These are phyloP conservation scores for Acacia melanoxylon DNA, from an alignment of 306 rosid genomes.

Conservation along the genomic window DNA sequence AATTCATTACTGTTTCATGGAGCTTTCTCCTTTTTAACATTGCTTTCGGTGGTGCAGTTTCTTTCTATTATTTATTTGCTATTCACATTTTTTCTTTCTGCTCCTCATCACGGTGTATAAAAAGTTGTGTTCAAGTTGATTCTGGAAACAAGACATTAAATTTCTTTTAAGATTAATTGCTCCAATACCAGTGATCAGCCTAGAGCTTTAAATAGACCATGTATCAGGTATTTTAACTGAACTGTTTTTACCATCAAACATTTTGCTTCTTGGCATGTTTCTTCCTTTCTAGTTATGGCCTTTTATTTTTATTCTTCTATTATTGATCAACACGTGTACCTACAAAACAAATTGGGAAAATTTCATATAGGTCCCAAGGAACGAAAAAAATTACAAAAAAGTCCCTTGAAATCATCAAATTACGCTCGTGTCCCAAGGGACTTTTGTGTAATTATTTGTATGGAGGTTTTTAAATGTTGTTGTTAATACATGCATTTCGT, in stretches of 20 bases:
- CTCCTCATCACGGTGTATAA: neutral
- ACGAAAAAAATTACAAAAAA: no score
- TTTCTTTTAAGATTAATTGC: neutral
- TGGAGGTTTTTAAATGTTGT: no score
- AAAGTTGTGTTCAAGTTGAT: neutral
- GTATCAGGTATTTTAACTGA: neutral
- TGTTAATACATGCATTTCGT: no score
- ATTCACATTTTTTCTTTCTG: slow-evolving; percentile 3
- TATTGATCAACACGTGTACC: neutral
- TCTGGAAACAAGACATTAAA: neutral
- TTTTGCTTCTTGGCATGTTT: neutral
- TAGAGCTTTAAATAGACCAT: neutral
- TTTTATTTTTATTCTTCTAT: neutral
- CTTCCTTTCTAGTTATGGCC: neutral
- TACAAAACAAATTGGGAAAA: no score
- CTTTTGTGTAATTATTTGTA: no score
- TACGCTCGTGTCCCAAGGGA: no score
- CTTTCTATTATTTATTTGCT: slow-evolving; percentile 13
- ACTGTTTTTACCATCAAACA: neutral
- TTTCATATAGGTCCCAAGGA: no score
- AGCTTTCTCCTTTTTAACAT: slow-evolving; percentile 24
- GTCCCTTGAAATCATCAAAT: no score
- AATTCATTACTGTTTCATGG: slow-evolving; percentile 24
- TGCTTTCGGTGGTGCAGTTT: slow-evolving; percentile 14
- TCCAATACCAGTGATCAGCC: neutral